Evolutionary conservation across 805 yeast genomes (phyloP).

Genomic region (Cyberlindnera lachancei): DNA sequence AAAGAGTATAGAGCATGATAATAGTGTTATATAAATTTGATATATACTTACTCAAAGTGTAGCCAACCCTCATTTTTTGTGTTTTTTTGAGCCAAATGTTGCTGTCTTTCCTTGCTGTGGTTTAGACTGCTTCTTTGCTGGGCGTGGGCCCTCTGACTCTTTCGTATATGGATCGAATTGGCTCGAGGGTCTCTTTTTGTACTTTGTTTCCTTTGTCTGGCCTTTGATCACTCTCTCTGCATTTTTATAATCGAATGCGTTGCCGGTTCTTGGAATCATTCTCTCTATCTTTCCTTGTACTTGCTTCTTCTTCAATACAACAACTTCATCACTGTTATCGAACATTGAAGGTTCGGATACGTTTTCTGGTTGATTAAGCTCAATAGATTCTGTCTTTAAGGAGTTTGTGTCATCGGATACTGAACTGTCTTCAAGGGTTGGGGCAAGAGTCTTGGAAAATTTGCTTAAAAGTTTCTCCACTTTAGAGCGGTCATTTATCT

Average conservation of each 20-base stretch:
- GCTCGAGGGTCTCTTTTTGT: slow-evolving; percentile 28
- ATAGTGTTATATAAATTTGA: not conserved
- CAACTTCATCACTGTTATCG: slow-evolving; percentile 16
- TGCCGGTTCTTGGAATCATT: slow-evolving; percentile 6
- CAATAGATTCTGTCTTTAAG: not conserved
- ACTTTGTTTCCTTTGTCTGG: slow-evolving; percentile 14
- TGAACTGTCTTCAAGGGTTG: not conserved
- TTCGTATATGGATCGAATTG: slow-evolving; percentile 55
- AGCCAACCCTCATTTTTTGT: slow-evolving; percentile 3
- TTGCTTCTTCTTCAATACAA: slow-evolving; percentile 15
- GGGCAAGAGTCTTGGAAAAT: not conserved
- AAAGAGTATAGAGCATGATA: not conserved
- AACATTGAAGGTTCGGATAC: slow-evolving; percentile 7
- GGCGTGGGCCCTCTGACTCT: slow-evolving; percentile 42
- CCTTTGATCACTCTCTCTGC: slow-evolving; percentile 34
- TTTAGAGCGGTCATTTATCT: not conserved
- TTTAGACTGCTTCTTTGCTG: slow-evolving; percentile 35
- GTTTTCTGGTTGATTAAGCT: not conserved
- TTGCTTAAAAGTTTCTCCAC: not conserved
- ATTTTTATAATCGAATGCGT: slow-evolving; percentile 37
- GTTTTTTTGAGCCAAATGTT: slow-evolving; percentile 16
- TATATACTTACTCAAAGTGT: not conserved
- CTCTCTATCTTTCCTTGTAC: slow-evolving; percentile 3
- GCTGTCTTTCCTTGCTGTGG: slow-evolving; percentile 16
- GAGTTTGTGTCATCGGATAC: not conserved